A percentile compares a stretch with the other conserved stretches of the same genome.
phyloP scores from a whole-genome alignment of 2,329 filamentous ascomycete species.

The Rhinocladiella similis region DNA sequence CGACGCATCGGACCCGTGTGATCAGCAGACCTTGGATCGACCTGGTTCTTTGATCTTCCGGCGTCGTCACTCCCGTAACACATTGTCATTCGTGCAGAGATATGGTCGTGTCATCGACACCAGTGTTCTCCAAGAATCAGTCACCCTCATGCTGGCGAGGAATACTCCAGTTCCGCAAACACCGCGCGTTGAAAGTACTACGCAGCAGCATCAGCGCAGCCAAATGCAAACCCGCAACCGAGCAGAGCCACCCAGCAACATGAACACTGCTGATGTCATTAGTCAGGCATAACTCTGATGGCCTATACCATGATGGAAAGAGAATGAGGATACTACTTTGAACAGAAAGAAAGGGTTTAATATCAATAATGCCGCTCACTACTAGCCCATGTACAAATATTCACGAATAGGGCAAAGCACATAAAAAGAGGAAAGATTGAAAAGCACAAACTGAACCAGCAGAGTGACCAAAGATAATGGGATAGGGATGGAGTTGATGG shows the following conservation, averaged over 20 bases:
- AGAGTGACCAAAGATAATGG: no score
- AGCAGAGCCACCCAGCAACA: not conserved
- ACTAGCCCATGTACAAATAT: no score
- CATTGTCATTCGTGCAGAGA: conserved; percentile 18
- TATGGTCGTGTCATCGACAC: conserved; percentile 21
- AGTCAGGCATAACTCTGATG: conserved; percentile 1
- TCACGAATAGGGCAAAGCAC: no score
- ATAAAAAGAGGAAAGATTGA: no score
- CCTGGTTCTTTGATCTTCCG: conserved; percentile 17
- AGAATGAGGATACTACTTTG: no score
- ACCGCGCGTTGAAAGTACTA: not conserved
- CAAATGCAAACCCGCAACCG: not conserved
- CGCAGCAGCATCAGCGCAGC: not conserved
- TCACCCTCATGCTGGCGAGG: conserved; percentile 23
- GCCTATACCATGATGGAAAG: no score
- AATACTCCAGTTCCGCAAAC: conserved; percentile 24
- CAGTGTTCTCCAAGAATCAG: conserved; percentile 22
- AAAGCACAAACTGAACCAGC: no score
- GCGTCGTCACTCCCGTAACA: conserved; percentile 9
- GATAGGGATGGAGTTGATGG: no score
- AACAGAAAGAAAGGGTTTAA: no score
- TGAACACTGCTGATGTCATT: not conserved
- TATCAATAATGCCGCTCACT: no score
- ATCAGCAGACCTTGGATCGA: not conserved
- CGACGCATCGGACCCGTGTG: not conserved